Evolutionary conservation across 1,284 basidiomycete genomes (phyloP), one percentile per base, ranked within the genome.

Genomic region (Chalciporus piperatoides): DNA sequence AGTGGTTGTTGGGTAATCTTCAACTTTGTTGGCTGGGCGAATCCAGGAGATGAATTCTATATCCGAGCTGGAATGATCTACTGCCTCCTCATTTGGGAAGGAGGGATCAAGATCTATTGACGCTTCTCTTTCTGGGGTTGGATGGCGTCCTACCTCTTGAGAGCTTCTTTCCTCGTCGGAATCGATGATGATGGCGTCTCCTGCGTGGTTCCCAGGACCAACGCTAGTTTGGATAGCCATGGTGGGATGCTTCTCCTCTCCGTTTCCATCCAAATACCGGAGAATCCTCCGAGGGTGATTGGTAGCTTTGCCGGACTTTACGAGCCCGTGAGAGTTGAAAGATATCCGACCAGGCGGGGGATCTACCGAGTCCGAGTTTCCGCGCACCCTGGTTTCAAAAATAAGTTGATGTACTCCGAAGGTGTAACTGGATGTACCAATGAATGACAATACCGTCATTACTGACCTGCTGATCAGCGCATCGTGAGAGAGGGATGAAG

Each of bases 391-490:
- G 50, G 48, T 39, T 15, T 41, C 27, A 39, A 23, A 8, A 19
- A 40, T 67, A 6, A 62, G 44, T 14, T 14, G 35, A 42, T 39
- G 48, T 7, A 46, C 9, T 28, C 21, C 35, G 43, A 44, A 19
- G 5, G 30, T 38, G 40, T 36, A 23, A 35, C 8, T 37, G 6
- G 36, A 41, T 47, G 36, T 62, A 65, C 67, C 67, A 70, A 48
- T 67, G 59, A 42, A 68, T 37, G 30, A 58, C 40, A 24, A 69
- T 64, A 2, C 64, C 62, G 25, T 69, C 64, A 33, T 58, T 64
- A 6, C 64, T 68, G 41, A 42, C 17, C 32, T 39, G 17, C 25
- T 12, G 24, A 39, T 68, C 36, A 63, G 48, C 23, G 15, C 12
- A 38, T 10, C 9, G 19, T 10, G 27, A 33, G 3, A 21, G 32